Percentiles rank a stretch among this genome's conserved stretches.
These are phyloP conservation scores for Articulospora tetracladia DNA, from an alignment of 495 filamentous ascomycete genomes.

Conservation along the genomic window DNA sequence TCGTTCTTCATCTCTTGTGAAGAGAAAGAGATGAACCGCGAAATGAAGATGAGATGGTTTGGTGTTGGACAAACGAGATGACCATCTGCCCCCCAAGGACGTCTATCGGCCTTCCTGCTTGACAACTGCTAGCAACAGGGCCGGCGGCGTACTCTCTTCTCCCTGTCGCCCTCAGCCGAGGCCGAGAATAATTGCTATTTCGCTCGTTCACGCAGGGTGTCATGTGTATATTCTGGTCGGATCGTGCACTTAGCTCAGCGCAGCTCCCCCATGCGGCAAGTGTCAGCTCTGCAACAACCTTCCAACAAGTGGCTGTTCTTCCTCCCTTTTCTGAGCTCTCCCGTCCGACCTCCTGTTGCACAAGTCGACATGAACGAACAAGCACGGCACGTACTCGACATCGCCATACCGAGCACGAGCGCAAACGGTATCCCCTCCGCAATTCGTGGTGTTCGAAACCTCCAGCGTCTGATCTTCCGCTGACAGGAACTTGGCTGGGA, in stretches of 20 bases:
- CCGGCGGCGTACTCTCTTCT: not conserved
- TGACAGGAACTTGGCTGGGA: no score
- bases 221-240: no score
- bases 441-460: not conserved
- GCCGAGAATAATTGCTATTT: no score
- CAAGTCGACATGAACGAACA: not conserved
- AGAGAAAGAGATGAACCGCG: not conserved
- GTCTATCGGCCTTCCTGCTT: no score
- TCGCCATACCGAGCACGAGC: not conserved
- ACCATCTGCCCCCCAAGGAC: no score
- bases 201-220: no score
- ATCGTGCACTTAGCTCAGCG: not conserved
- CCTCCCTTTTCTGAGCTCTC: not conserved
- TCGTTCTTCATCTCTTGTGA: not conserved
- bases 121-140: not conserved
- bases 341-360: not conserved
- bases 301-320: not conserved
- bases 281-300: not conserved
- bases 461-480: not conserved
- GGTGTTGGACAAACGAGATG: not conserved
- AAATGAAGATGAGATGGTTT: not conserved
- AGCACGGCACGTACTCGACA: not conserved
- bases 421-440: not conserved
- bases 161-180: no score
- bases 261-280: not conserved